phyloP scores from a whole-genome alignment of 2,329 filamentous ascomycete genomes.

The Dactylellina parvicollis region DNA sequence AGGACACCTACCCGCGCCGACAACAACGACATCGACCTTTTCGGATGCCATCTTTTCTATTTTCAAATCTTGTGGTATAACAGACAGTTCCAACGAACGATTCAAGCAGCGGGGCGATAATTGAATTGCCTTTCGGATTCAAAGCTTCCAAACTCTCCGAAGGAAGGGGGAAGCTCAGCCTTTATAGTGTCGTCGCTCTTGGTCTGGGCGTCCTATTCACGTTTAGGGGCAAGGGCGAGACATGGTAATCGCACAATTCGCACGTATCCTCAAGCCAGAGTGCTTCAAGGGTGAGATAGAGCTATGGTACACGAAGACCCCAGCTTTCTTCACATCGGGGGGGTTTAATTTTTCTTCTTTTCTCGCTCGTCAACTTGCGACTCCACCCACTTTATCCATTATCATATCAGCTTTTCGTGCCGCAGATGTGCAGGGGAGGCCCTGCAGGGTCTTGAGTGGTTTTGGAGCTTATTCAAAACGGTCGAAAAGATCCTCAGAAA shows the following conservation, averaged over 20 bases:
- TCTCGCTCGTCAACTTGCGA: conserved; percentile 29
- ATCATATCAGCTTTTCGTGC: conserved; percentile 51
- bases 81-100: not conserved
- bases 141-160: conserved; percentile 10
- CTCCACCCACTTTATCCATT: conserved; percentile 51
- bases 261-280: conserved; percentile 39
- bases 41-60: conserved; percentile 40
- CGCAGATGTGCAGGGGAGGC: conserved; percentile 41
- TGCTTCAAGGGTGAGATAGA: conserved; percentile 46
- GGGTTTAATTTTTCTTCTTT: conserved; percentile 38
- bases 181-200: conserved; percentile 25
- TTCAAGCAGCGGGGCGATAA: conserved; percentile 1
- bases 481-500: conserved; percentile 21
- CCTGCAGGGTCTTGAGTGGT: conserved; percentile 52
- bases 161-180: conserved; percentile 29
- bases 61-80: conserved; percentile 26
- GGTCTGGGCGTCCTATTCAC: not conserved
- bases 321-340: conserved; percentile 12
- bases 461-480: conserved; percentile 39
- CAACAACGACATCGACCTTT: conserved; percentile 53
- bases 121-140: conserved; percentile 13
- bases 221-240: conserved; percentile 39
- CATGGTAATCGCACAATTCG: conserved; percentile 45
- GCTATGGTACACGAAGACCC: conserved; percentile 18
- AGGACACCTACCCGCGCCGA: conserved; percentile 46